Evolutionary conservation across 2,329 filamentous ascomycete genomes (phyloP).

Genomic region (Xylaria hypoxylon): DNA sequence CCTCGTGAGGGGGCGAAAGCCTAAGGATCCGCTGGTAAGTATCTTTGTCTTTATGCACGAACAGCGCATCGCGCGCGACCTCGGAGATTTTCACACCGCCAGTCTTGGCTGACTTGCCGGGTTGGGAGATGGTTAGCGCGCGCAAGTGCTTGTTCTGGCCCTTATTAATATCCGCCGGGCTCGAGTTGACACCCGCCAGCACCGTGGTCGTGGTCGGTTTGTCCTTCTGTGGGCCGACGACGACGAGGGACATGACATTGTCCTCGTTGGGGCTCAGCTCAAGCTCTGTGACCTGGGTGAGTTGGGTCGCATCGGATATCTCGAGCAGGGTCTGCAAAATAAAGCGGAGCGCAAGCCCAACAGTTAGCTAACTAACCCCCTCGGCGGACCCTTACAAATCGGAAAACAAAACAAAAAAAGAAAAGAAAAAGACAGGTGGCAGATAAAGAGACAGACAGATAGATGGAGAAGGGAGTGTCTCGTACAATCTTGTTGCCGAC

Average conservation of each 20-base stretch:
- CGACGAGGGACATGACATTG: constrained; percentile 84
- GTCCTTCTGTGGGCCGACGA: constrained; percentile 71
- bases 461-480: constrained; percentile 3
- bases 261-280: constrained; percentile 87
- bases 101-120: constrained; percentile 49
- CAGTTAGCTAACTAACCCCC: constrained; percentile 32
- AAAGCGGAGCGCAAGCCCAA: constrained; percentile 27
- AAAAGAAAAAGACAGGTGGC: background rate
- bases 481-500: constrained; percentile 88
- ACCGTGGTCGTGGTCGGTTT: constrained; percentile 63
- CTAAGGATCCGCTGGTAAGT: constrained; percentile 71
- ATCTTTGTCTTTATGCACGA: constrained; percentile 63
- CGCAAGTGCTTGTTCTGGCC: constrained; percentile 88
- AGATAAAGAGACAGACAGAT: background rate
- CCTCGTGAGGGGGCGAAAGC: constrained; percentile 63
- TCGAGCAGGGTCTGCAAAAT: constrained; percentile 75
- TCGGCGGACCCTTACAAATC: too few relatives aligned
- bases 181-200: constrained; percentile 88
- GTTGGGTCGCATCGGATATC: constrained; percentile 71
- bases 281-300: constrained; percentile 76
- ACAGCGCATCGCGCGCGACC: constrained; percentile 64
- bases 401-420: background rate
- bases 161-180: constrained; percentile 74
- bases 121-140: constrained; percentile 71
- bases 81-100: constrained; percentile 62